Conservation (phyloP, 768 basidiomycete genomes). For the Hygrophoropsis aurantiaca region DNA sequence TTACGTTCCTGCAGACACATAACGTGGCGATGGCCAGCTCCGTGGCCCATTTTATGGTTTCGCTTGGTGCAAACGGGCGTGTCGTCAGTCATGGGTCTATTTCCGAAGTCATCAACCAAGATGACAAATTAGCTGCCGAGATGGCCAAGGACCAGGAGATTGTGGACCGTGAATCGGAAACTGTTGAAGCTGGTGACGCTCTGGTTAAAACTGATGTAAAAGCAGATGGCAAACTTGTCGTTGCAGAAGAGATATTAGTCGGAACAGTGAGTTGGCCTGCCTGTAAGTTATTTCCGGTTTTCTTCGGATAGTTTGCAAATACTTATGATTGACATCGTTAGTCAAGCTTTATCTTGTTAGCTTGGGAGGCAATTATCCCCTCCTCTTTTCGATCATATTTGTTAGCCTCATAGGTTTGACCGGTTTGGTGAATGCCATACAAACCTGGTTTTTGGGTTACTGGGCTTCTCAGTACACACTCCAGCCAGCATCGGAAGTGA, state of each 20-base stretch:
- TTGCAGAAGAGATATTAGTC: conserved; percentile 61
- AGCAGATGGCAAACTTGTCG: conserved; percentile 55
- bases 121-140: conserved; percentile 30
- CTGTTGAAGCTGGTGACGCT: conserved; percentile 18
- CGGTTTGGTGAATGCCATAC: conserved; percentile 19
- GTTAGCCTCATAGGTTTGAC: conserved; percentile 17
- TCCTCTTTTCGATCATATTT: conserved; percentile 31
- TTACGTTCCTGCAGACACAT: conserved; percentile 23
- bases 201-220: conserved; percentile 7
- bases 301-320: conserved; percentile 12
- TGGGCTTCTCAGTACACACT: conserved; percentile 44
- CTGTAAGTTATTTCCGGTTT: conserved; percentile 21
- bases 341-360: conserved; percentile 28
- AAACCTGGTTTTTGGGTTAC: conserved; percentile 45
- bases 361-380: conserved; percentile 21
- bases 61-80: conserved; percentile 50
- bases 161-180: conserved; percentile 11
- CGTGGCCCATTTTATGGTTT: conserved; percentile 44
- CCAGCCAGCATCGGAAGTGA: conserved; percentile 32
- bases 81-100: conserved; percentile 49
- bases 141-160: conserved; percentile 13
- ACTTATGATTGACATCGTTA: conserved; percentile 14
- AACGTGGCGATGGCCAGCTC: conserved; percentile 28
- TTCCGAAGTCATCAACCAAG: conserved; percentile 44
- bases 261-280: conserved; percentile 58